Percentiles rank a stretch among this genome's conserved stretches.
Conservation (phyloP, 2,329 filamentous ascomycete species). For the Beauveria sp. region DNA sequence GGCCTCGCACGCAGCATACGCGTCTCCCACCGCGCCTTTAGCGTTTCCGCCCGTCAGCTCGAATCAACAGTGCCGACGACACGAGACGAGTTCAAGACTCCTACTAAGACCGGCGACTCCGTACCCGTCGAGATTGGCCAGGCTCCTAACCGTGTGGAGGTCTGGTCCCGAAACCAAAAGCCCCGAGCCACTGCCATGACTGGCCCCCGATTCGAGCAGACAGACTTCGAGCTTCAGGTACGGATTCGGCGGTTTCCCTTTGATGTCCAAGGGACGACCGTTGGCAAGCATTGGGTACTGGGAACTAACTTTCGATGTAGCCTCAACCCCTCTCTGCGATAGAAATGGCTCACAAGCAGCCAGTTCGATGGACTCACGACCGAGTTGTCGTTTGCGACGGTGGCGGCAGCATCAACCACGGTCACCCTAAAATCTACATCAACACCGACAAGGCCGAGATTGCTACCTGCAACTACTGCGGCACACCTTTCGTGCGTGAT, state of each 20-base stretch:
- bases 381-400: constrained; percentile 82
- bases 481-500: constrained; percentile 73
- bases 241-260: constrained; percentile 19
- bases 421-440: constrained; percentile 93
- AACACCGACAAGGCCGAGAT: constrained; percentile 98
- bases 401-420: constrained; percentile 69
- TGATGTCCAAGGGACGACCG: not conserved
- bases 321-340: constrained; percentile 86
- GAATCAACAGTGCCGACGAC: constrained; percentile 34
- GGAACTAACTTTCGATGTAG: constrained; percentile 37
- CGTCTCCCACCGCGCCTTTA: constrained; percentile 39
- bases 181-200: constrained; percentile 78
- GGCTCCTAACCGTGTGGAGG: constrained; percentile 73
- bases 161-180: constrained; percentile 84
- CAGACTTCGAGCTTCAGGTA: constrained; percentile 87
- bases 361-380: constrained; percentile 83
- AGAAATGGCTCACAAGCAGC: constrained; percentile 91
- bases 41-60: constrained; percentile 39
- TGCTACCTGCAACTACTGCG: constrained; percentile 83
- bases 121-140: constrained; percentile 53
- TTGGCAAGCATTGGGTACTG: not conserved
- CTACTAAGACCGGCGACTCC: constrained; percentile 36
- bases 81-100: constrained; percentile 29
- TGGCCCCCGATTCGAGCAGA: constrained; percentile 95
- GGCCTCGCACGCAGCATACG: constrained; percentile 37